Evolutionary conservation across 805 yeast species (phyloP).

Genomic region (Nakazawaea molendinolei): DNA sequence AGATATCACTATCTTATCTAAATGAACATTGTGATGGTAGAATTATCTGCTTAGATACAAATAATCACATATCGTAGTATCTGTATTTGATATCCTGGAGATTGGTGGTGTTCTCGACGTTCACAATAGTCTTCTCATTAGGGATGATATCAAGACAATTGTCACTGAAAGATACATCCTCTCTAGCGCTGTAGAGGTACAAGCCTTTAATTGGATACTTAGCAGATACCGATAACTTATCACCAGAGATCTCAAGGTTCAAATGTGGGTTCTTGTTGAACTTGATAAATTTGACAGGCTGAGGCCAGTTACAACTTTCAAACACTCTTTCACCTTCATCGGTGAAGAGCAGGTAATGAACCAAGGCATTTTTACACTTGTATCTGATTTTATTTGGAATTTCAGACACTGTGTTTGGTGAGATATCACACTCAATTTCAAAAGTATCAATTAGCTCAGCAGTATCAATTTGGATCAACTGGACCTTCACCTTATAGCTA

Average conservation of each 20-base stretch:
- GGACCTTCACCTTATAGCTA: conserved; percentile 22
- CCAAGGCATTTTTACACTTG: conserved; percentile 1
- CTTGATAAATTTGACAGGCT: conserved; percentile 34
- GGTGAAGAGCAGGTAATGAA: not conserved
- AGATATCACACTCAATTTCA: conserved; percentile 11
- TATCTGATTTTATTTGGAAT: conserved; percentile 16
- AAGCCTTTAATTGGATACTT: conserved; percentile 40
- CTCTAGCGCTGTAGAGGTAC: conserved; percentile 22
- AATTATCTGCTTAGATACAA: too few relatives aligned
- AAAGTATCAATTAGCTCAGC: conserved; percentile 23
- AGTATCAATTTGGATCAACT: conserved; percentile 20
- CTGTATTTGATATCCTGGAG: conserved; percentile 1
- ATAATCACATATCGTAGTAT: conserved; percentile 7
- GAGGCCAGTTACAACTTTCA: conserved; percentile 33
- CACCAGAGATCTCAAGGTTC: conserved; percentile 19
- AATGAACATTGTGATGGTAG: too few relatives aligned
- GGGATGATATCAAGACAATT: conserved; percentile 46
- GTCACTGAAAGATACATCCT: conserved; percentile 27
- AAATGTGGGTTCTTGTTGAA: conserved; percentile 18
- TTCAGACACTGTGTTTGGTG: conserved; percentile 26
- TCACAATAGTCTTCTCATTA: conserved; percentile 1
- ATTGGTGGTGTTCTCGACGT: not conserved
- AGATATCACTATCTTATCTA: too few relatives aligned
- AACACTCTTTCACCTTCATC: conserved; percentile 6
- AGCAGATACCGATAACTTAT: conserved; percentile 20